These are phyloP conservation scores for Symbiodinium pilosum DNA, from an alignment of 73 alveolate genomes.

Conservation along the genomic window DNA sequence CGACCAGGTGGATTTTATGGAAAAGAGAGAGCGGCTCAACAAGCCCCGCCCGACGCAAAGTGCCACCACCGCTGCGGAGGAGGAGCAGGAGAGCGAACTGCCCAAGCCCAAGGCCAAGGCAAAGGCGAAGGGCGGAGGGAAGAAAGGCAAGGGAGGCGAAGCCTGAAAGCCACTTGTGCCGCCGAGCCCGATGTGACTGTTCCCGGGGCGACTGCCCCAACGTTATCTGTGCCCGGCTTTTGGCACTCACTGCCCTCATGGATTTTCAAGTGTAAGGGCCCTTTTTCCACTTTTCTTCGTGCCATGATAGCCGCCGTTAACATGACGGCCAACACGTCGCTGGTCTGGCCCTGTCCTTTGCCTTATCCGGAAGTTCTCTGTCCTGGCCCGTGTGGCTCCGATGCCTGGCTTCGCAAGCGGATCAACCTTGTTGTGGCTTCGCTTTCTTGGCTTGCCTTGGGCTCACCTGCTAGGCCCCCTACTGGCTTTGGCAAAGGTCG, in stretches of 20 bases:
- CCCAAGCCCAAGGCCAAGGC: background rate
- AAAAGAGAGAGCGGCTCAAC: background rate
- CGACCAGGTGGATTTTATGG: background rate
- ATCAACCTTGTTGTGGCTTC: background rate
- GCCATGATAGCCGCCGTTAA: background rate
- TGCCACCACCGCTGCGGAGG: background rate
- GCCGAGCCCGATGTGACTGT: background rate
- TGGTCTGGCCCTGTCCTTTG: background rate
- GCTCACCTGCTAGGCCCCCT: background rate
- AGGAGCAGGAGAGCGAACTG: background rate
- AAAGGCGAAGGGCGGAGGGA: too few species aligned
- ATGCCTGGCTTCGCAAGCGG: background rate
- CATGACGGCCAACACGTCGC: background rate
- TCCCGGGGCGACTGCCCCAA: background rate
- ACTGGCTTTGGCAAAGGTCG: background rate
- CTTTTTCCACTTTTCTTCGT: background rate
- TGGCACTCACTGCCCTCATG: background rate
- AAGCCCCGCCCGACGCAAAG: background rate
- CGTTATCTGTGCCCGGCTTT: background rate
- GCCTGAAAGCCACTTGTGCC: background rate
- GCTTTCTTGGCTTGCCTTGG: background rate
- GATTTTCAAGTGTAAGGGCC: background rate
- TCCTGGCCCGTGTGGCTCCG: background rate
- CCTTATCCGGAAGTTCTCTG: background rate
- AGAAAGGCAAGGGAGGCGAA: background rate